These are phyloP conservation scores for Salix dunnii DNA, from an alignment of 345 rosid genomes.

Conservation along the genomic window DNA sequence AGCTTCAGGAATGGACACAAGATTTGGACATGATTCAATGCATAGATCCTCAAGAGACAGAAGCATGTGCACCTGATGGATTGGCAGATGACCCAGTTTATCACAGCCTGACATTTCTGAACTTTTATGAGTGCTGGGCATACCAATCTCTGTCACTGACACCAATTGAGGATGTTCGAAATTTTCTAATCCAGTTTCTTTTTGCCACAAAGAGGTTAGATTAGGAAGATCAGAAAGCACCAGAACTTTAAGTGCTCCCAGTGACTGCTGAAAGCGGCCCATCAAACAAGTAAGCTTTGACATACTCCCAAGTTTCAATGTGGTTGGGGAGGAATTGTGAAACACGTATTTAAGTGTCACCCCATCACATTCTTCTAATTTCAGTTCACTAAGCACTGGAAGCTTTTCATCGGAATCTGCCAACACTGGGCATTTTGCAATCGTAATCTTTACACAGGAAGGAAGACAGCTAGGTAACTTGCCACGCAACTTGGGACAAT, in stretches of 20 bases:
- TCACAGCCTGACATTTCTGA: neutral
- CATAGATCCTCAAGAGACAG: neutral
- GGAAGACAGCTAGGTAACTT: constrained; percentile 25
- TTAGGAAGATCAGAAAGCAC: neutral
- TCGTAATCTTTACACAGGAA: constrained; percentile 9
- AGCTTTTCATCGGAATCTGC: constrained; percentile 5
- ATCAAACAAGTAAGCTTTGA: neutral
- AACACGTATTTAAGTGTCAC: neutral
- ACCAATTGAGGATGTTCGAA: neutral
- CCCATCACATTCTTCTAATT: constrained; percentile 13
- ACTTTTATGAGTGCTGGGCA: neutral
- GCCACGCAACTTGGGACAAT: constrained; percentile 27
- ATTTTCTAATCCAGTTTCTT: neutral
- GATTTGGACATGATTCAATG: neutral
- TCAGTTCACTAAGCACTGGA: neutral
- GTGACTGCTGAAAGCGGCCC: neutral
- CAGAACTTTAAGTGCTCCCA: neutral
- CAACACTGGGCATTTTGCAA: neutral
- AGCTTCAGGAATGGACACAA: neutral
- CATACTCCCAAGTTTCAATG: neutral
- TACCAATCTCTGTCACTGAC: neutral
- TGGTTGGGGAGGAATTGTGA: neutral
- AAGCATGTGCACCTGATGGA: neutral
- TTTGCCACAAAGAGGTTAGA: neutral
- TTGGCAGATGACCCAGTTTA: neutral